Percentiles rank a stretch among this genome's conserved stretches.
These are phyloP conservation scores for Macrotyloma uniflorum DNA, from an alignment of 306 rosid species.

Conservation along the genomic window DNA sequence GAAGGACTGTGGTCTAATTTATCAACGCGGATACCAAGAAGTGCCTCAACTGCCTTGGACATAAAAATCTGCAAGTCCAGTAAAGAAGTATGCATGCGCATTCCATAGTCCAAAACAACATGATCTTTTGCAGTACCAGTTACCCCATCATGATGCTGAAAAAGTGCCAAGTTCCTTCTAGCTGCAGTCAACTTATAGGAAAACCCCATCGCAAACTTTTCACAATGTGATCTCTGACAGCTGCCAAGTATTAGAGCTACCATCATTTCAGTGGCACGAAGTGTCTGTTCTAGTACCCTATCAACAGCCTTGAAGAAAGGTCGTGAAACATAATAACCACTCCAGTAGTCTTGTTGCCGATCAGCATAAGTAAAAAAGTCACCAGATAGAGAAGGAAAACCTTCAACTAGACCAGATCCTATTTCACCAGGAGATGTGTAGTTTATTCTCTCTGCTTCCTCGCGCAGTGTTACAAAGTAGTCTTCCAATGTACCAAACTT, in stretches of 20 bases:
- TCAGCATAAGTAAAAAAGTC: constrained; percentile 97
- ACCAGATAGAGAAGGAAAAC: constrained; percentile 95
- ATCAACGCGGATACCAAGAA: constrained; percentile 83
- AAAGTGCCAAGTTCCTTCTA: constrained; percentile 96
- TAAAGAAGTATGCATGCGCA: constrained; percentile 89
- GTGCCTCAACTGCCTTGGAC: constrained; percentile 86
- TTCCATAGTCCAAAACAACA: constrained; percentile 89
- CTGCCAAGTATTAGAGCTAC: constrained; percentile 74
- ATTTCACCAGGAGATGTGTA: constrained; percentile 75
- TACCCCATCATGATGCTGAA: constrained; percentile 99
- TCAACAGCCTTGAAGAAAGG: constrained; percentile 99
- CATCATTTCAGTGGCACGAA: constrained; percentile 93
- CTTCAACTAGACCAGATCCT: constrained; percentile 80
- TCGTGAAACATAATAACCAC: constrained; percentile 97
- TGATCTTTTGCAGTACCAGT: constrained; percentile 99
- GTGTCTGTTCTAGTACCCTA: constrained; percentile 89
- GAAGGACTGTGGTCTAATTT: constrained; percentile 75
- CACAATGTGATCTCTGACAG: constrained; percentile 86
- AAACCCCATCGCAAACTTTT: constrained; percentile 76
- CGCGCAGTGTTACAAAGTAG: constrained; percentile 77
- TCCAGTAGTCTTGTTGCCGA: constrained; percentile 97
- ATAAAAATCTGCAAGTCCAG: constrained; percentile 91
- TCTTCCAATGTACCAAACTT: constrained; percentile 95
- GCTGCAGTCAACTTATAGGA: constrained; percentile 95
- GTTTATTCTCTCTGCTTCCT: constrained; percentile 85